A percentile compares a stretch with the other conserved stretches of the same genome.
Conservation (phyloP, 139 green algal species). For the Closterium sp. region DNA sequence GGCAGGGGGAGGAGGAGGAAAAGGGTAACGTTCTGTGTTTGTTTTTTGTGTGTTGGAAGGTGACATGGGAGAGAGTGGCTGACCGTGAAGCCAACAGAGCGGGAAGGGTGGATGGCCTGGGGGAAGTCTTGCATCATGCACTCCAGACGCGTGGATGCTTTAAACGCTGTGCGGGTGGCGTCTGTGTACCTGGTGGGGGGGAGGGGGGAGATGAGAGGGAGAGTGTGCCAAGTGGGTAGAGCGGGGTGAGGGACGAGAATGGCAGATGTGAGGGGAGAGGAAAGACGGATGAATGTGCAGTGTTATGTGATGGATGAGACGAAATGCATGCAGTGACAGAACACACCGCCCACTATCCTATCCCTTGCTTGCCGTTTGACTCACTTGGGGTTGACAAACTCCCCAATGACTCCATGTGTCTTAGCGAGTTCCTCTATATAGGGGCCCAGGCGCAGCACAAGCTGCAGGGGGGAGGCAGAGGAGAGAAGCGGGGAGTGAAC, state of each 20-base stretch:
- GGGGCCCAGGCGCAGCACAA: conserved; percentile 79
- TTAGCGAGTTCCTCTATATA: conserved; percentile 67
- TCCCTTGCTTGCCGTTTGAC: not conserved
- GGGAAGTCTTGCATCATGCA: conserved; percentile 98
- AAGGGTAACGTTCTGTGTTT: too few species aligned
- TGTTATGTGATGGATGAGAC: too few species aligned
- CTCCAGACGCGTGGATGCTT: conserved; percentile 92
- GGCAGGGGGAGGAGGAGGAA: not conserved
- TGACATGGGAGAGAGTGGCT: not conserved
- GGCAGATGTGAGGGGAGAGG: too few species aligned
- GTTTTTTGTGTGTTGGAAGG: too few species aligned
- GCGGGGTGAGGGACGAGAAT: too few species aligned
- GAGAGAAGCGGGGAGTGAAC: not conserved
- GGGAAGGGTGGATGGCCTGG: conserved; percentile 47
- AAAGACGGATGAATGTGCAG: too few species aligned
- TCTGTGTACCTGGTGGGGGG: conserved; percentile 72
- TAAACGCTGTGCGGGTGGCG: conserved; percentile 82
- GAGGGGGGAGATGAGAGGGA: too few species aligned
- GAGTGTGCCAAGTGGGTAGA: too few species aligned
- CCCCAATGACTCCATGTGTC: conserved; percentile 77
- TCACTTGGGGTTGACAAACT: conserved; percentile 99
- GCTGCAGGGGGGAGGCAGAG: conserved; percentile 19
- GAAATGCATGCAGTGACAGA: too few species aligned
- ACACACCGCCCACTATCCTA: too few species aligned
- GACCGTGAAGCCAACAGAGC: conserved; percentile 89